Conservation (phyloP, 2,329 filamentous ascomycete genomes). For the Emmonsia crescens region DNA sequence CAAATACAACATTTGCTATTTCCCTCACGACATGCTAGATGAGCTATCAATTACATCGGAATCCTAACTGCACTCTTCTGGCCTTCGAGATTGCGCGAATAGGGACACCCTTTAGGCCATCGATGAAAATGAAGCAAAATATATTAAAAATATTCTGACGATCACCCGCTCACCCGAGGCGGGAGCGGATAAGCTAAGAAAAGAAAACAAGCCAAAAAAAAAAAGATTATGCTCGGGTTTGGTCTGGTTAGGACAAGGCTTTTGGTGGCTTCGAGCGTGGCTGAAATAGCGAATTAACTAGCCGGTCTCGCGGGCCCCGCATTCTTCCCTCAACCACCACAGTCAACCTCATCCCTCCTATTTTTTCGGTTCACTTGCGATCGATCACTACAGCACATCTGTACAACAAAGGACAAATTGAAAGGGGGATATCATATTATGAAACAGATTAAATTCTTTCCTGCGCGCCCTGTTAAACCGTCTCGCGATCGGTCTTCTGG, state of each 20-base stretch:
- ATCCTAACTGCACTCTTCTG: too few species aligned
- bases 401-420: neutral
- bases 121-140: too few species aligned
- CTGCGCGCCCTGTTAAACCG: conserved; percentile 19
- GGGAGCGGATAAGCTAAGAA: neutral
- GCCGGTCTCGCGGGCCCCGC: too few species aligned
- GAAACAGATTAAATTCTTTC: neutral
- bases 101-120: too few species aligned
- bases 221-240: too few species aligned
- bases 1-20: too few species aligned
- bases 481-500: conserved; percentile 41
- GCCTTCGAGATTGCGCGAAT: too few species aligned
- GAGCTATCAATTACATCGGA: too few species aligned
- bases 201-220: neutral
- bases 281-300: too few species aligned
- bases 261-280: neutral
- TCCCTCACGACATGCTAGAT: too few species aligned
- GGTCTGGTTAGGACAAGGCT: too few species aligned
- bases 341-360: neutral
- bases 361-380: neutral
- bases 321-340: neutral
- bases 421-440: conserved; percentile 1
- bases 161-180: too few species aligned
- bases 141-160: neutral
- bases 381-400: neutral